Evolutionary conservation across 306 rosid genomes (phyloP).

Genomic region (Pterocarpus macrocarpus): DNA sequence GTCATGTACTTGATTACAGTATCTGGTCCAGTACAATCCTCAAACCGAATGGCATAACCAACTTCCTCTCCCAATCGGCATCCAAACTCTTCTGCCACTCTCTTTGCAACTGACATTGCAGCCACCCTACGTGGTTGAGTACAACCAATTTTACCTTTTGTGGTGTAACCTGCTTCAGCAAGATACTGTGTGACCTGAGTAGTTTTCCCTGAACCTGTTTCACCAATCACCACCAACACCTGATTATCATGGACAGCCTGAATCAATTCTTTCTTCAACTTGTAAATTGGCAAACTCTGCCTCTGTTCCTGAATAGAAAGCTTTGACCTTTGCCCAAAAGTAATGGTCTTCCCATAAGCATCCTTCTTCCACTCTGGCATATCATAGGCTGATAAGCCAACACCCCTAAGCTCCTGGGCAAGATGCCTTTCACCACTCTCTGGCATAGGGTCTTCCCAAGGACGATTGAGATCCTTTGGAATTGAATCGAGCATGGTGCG

Average conservation of each 20-base stretch:
- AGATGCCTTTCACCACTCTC: conserved; percentile 91
- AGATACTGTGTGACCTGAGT: conserved; percentile 96
- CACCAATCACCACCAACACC: conserved; percentile 85
- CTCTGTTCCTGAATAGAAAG: conserved; percentile 88
- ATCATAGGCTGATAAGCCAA: conserved; percentile 89
- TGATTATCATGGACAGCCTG: conserved; percentile 88
- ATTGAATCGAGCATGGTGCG: conserved; percentile 90
- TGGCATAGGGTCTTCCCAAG: conserved; percentile 98
- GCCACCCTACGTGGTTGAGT: conserved; percentile 97
- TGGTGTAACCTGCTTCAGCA: conserved; percentile 84
- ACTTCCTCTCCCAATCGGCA: conserved; percentile 91
- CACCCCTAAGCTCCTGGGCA: conserved; percentile 93
- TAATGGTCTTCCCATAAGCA: conserved; percentile 85
- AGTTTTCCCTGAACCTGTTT: conserved; percentile 94
- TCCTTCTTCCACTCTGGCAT: conserved; percentile 97
- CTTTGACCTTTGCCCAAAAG: conserved; percentile 90
- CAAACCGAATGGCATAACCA: conserved; percentile 89
- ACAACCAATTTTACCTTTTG: conserved; percentile 85
- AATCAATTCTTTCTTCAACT: conserved; percentile 78
- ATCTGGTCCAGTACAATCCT: conserved; percentile 87
- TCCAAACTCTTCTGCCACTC: conserved; percentile 94
- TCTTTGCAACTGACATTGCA: conserved; percentile 88
- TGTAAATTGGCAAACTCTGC: conserved; percentile 84
- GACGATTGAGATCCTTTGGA: conserved; percentile 96
- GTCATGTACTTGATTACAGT: conserved; percentile 94